phyloP scores from a whole-genome alignment of 805 yeast species.

The Candida berthetii region DNA sequence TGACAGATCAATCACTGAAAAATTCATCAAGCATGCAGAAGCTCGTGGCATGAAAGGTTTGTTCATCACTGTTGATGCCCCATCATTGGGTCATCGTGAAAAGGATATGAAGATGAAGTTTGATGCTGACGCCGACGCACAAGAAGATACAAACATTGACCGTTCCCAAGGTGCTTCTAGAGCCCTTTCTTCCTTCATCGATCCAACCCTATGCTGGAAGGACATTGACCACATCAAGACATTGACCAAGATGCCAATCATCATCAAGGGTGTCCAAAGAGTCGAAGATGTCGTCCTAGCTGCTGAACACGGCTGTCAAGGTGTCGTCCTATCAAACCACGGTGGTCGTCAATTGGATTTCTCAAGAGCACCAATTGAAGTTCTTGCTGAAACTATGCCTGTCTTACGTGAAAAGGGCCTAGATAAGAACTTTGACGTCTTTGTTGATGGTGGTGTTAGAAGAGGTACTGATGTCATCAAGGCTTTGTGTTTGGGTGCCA shows the following conservation, averaged over 20 bases:
- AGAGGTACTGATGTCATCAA: slow-evolving; percentile 64
- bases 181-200: slow-evolving; percentile 83
- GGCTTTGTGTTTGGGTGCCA: slow-evolving; percentile 65
- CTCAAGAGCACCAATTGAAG: slow-evolving; percentile 71
- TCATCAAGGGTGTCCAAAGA: slow-evolving; percentile 81
- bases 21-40: slow-evolving; percentile 67
- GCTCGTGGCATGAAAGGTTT: slow-evolving; percentile 71
- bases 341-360: slow-evolving; percentile 89
- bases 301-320: slow-evolving; percentile 63
- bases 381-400: slow-evolving; percentile 65
- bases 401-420: slow-evolving; percentile 37
- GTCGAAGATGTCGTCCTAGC: slow-evolving; percentile 75
- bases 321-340: slow-evolving; percentile 82
- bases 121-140: slow-evolving; percentile 40
- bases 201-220: slow-evolving; percentile 58
- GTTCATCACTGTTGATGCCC: slow-evolving; percentile 90
- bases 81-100: slow-evolving; percentile 86
- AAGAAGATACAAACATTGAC: slow-evolving; percentile 45
- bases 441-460: slow-evolving; percentile 64
- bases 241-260: slow-evolving; percentile 57
- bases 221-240: slow-evolving; percentile 52
- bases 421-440: slow-evolving; percentile 47
- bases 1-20: slow-evolving; percentile 58
- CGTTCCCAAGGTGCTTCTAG: slow-evolving; percentile 78
- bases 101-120: slow-evolving; percentile 73